A percentile compares a stretch with the other conserved stretches of the same genome.
These are phyloP conservation scores for Neurospora sp. DNA, from an alignment of 495 filamentous ascomycete genomes.

Conservation along the genomic window DNA sequence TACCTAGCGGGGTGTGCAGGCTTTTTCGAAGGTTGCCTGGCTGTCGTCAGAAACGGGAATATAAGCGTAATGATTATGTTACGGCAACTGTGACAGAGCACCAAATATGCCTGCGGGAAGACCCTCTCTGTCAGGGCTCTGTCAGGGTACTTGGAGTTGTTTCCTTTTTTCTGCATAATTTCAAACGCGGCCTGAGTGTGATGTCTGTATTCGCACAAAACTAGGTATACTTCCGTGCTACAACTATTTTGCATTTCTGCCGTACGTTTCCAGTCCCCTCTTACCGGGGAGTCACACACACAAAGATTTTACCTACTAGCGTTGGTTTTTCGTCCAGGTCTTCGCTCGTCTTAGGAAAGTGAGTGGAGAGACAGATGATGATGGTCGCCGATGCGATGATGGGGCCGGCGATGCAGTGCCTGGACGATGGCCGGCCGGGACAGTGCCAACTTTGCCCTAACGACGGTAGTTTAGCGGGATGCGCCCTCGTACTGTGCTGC, in stretches of 20 bases:
- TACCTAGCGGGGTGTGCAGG: not conserved
- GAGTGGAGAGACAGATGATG: not conserved
- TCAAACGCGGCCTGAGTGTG: not conserved
- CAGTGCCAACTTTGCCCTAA: not conserved
- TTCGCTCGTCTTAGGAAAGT: not conserved
- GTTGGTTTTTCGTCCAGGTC: not conserved
- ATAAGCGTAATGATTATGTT: not conserved
- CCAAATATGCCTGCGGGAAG: not conserved
- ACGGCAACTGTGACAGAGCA: not conserved
- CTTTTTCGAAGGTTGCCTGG: not conserved
- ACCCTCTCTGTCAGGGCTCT: not conserved
- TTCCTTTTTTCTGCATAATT: not conserved
- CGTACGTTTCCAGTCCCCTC: not conserved
- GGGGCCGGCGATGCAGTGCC: not conserved
- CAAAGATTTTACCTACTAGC: not conserved
- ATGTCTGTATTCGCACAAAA: not conserved
- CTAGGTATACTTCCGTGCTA: not conserved
- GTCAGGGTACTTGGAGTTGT: not conserved
- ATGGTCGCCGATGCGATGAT: not conserved
- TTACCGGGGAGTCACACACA: not conserved
- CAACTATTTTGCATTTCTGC: not conserved
- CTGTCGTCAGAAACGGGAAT: not conserved
- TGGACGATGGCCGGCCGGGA: not conserved
- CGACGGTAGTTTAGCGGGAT: not conserved
- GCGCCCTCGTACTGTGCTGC: not conserved